These are phyloP conservation scores for Acacia pycnantha DNA, from an alignment of 331 rosid species.

Conservation along the genomic window DNA sequence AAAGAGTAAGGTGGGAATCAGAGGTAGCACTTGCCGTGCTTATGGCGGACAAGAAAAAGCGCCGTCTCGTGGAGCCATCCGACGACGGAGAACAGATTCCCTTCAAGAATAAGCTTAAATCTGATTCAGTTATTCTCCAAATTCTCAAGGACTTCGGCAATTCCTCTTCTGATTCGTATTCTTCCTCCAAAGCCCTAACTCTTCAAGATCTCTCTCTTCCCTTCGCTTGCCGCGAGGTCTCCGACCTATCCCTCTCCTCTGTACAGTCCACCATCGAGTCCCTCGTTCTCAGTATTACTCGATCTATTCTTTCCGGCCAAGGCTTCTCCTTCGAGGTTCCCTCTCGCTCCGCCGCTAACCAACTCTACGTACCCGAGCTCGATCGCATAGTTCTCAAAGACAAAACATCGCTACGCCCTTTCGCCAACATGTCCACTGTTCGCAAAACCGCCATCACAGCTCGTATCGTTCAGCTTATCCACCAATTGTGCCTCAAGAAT, in stretches of 20 bases:
- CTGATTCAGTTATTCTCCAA: slow-evolving; percentile 47
- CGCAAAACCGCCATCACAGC: slow-evolving; percentile 75
- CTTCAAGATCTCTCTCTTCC: slow-evolving; percentile 74
- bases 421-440: slow-evolving; percentile 78
- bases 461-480: slow-evolving; percentile 72
- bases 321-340: slow-evolving; percentile 90
- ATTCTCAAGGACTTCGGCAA: slow-evolving; percentile 37
- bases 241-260: slow-evolving; percentile 66
- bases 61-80: slow-evolving; percentile 43
- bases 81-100: slow-evolving; percentile 46
- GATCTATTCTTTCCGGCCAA: slow-evolving; percentile 70
- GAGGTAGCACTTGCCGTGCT: not conserved
- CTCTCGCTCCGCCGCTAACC: slow-evolving; percentile 85
- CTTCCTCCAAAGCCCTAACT: slow-evolving; percentile 65
- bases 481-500: slow-evolving; percentile 73
- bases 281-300: slow-evolving; percentile 49
- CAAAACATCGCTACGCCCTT: slow-evolving; percentile 68
- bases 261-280: slow-evolving; percentile 69
- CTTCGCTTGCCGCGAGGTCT: slow-evolving; percentile 73
- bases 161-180: slow-evolving; percentile 39
- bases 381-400: slow-evolving; percentile 88
- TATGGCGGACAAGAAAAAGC: slow-evolving; percentile 63
- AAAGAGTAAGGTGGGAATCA: no score
- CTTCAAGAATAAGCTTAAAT: slow-evolving; percentile 48
- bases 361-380: slow-evolving; percentile 80